These are phyloP conservation scores for Neospora caninum DNA, from an alignment of 169 alveolate genomes.

Conservation along the genomic window DNA sequence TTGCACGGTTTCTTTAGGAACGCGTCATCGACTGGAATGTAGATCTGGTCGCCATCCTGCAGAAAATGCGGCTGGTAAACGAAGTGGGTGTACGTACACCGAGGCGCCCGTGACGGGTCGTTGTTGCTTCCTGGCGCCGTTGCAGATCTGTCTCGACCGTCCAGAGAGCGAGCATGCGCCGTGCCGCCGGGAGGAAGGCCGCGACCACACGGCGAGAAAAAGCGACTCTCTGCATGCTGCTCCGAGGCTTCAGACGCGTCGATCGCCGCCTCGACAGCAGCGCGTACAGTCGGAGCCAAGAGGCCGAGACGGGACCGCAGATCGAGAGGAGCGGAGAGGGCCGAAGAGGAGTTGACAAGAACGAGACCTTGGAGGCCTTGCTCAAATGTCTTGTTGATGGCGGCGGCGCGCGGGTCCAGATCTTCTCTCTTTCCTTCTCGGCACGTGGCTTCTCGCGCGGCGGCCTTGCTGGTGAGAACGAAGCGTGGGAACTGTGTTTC, in stretches of 20 bases:
- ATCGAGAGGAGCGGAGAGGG: background rate
- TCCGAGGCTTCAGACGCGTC: background rate
- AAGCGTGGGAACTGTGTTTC: background rate
- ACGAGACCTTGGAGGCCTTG: background rate
- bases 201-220: background rate
- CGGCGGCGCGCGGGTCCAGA: background rate
- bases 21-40: constrained; percentile 31
- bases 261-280: constrained; percentile 1
- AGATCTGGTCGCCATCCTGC: constrained; percentile 34
- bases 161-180: background rate
- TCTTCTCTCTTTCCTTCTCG: background rate
- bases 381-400: background rate
- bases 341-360: background rate
- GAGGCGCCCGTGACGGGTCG: background rate
- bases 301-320: background rate
- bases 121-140: background rate
- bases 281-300: background rate
- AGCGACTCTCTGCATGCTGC: background rate
- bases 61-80: constrained; percentile 10
- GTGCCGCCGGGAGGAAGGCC: background rate
- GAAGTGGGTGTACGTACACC: constrained; percentile 3
- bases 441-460: background rate
- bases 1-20: background rate
- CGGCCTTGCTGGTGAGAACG: background rate
- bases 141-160: background rate